Base-by-base conservation (phyloP, 2,329 filamentous ascomycete genomes). In the Diplodia mutila region DNA sequence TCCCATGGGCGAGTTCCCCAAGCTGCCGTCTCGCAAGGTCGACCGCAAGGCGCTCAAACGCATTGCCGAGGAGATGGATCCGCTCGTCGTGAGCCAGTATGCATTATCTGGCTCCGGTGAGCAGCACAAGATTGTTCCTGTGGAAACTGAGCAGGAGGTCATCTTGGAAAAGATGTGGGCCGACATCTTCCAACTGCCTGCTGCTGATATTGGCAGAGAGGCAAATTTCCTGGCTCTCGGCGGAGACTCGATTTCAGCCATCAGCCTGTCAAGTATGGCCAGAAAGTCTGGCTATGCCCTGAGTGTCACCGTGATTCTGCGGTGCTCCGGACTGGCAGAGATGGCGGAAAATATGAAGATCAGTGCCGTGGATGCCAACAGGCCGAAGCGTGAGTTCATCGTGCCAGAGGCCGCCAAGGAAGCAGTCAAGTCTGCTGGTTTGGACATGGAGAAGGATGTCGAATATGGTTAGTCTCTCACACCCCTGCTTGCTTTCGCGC, bases 221-320 rank as follows among this genome's bases (percentile, higher is more conserved):
- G 34, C 54, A 1, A 39, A 23, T 23, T 68, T 68, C 37, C 12
- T 46, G 25, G 6, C 37, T 18, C 48, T 68, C 3, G 66, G 66
- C 7, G 66, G 66, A 2, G 66, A 68, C 42, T 65, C 66, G 2
- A 65, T 68, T 29, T 65, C 66, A 1, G 66, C 66, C n/a, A 68
- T 68, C 49, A 68, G 48, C 25, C 12, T 68, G 4, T n/a, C 32
- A 8, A 23, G 21, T 27, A 42, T 21, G 42, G 29, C 21, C 51
- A 48, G 66, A 18, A 25, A 34, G 32, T 8, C 21, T 7, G 21
- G 14, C 14, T 68, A 65, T 49, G 49, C 11, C 32, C 32, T 68
- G 48, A 21, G 49, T 11, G 66, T 68, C 6, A n/a, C 59, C 8
- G 14, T 65, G 3, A 29, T 65, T 18, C 18, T 68, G 9, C 14